These are phyloP conservation scores for Aureobasidium lini DNA, from an alignment of 2,329 filamentous ascomycete species.

Conservation along the genomic window DNA sequence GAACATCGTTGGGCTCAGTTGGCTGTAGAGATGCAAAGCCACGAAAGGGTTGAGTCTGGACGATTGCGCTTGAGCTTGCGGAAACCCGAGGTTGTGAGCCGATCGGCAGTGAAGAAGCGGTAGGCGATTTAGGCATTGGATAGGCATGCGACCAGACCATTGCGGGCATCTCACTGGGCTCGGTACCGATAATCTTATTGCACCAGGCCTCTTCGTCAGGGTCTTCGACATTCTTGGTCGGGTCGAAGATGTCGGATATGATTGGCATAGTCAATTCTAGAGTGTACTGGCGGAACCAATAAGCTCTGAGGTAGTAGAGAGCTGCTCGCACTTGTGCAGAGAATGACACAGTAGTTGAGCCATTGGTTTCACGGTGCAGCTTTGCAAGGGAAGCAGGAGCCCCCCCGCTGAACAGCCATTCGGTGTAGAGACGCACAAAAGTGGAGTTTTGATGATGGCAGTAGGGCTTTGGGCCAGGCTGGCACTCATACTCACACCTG, in stretches of 20 bases:
- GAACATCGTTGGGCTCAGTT: neutral
- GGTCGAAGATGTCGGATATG: neutral
- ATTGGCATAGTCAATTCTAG: neutral
- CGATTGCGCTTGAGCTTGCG: neutral
- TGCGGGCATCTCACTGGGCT: neutral
- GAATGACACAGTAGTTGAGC: conserved; percentile 6
- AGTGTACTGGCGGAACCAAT: neutral
- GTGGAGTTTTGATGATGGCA: neutral
- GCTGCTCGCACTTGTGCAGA: neutral
- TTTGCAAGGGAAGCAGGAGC: neutral
- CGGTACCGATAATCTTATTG: neutral
- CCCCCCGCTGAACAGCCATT: conserved; percentile 1
- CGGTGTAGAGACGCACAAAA: conserved; percentile 6
- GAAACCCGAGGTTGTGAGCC: neutral
- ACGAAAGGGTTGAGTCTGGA: neutral
- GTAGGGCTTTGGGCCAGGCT: too few relatives aligned
- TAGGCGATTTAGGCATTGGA: neutral
- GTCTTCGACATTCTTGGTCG: neutral
- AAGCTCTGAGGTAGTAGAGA: neutral
- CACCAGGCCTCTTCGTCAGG: neutral
- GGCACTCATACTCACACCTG: neutral
- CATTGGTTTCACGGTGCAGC: neutral
- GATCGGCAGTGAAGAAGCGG: neutral
- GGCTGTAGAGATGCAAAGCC: neutral
- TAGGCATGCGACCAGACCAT: neutral